Conservation (phyloP, 2,329 filamentous ascomycete genomes). For the Stagonosporopsis tanaceti region DNA sequence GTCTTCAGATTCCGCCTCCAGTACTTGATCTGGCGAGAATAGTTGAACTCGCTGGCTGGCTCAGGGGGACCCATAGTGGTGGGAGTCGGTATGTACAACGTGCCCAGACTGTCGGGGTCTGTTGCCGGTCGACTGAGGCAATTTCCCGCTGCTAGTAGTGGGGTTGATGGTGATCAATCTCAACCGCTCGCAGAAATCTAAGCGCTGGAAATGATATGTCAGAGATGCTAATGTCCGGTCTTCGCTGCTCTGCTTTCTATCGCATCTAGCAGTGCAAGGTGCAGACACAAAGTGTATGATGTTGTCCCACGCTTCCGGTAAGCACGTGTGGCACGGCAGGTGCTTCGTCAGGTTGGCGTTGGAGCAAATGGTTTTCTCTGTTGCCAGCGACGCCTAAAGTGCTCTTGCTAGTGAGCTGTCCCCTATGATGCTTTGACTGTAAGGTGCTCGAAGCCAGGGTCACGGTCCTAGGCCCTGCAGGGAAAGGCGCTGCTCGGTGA, state of each 20-base stretch:
- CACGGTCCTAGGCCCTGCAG: conserved; percentile 20
- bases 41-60: conserved; percentile 38
- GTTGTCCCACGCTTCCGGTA: background rate
- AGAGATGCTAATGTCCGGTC: conserved; percentile 4
- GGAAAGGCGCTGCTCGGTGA: conserved; percentile 22
- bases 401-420: conserved; percentile 7
- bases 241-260: conserved; percentile 2
- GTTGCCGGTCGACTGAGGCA: conserved; percentile 10
- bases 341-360: conserved; percentile 1
- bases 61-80: conserved; percentile 16
- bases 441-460: conserved; percentile 13
- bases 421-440: conserved; percentile 25
- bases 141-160: conserved; percentile 14
- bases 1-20: conserved; percentile 89
- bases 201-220: conserved; percentile 8
- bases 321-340: conserved; percentile 12
- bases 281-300: conserved; percentile 8
- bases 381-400: conserved; percentile 6
- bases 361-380: conserved; percentile 5
- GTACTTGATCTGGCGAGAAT: conserved; percentile 77
- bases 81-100: conserved; percentile 7
- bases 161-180: conserved; percentile 18
- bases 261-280: conserved; percentile 2
- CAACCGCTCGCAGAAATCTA: conserved; percentile 9
- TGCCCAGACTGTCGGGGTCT: conserved; percentile 13